phyloP scores from a whole-genome alignment of 306 rosid species.

The Casuarina cunninghamiana region DNA sequence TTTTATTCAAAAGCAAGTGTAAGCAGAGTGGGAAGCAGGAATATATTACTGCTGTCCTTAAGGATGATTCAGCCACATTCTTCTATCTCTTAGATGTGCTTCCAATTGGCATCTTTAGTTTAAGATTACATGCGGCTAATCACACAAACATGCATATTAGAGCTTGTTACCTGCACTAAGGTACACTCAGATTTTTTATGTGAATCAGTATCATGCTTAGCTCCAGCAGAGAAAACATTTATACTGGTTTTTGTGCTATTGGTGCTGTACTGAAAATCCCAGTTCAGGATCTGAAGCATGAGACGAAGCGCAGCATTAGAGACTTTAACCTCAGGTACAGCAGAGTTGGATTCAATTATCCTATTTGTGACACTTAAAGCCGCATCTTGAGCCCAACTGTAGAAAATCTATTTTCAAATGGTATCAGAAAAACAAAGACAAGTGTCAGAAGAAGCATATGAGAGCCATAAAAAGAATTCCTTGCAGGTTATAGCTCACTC shows the following conservation, averaged over 20 bases:
- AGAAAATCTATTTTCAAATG: conserved; percentile 54
- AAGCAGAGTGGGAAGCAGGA: not conserved
- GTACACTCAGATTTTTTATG: conserved; percentile 69
- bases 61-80: not conserved
- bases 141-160: not conserved
- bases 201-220: conserved; percentile 65
- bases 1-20: not conserved
- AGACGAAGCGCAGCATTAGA: conserved; percentile 76
- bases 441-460: conserved; percentile 7
- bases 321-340: conserved; percentile 78
- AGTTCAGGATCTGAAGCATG: conserved; percentile 96
- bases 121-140: not conserved
- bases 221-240: conserved; percentile 59
- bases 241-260: conserved; percentile 43
- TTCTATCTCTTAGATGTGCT: conserved; percentile 5
- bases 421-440: not conserved
- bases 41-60: not conserved
- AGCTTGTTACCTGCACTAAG: conserved; percentile 74
- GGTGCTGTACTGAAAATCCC: conserved; percentile 66
- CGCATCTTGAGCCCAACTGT: conserved; percentile 86
- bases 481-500: conserved; percentile 11
- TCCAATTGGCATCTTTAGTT: not conserved
- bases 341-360: conserved; percentile 72
- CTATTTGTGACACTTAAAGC: conserved; percentile 73
- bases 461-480: conserved; percentile 18